phyloP scores from a whole-genome alignment of 805 yeast species.

The Martiniozyma abietophila region DNA sequence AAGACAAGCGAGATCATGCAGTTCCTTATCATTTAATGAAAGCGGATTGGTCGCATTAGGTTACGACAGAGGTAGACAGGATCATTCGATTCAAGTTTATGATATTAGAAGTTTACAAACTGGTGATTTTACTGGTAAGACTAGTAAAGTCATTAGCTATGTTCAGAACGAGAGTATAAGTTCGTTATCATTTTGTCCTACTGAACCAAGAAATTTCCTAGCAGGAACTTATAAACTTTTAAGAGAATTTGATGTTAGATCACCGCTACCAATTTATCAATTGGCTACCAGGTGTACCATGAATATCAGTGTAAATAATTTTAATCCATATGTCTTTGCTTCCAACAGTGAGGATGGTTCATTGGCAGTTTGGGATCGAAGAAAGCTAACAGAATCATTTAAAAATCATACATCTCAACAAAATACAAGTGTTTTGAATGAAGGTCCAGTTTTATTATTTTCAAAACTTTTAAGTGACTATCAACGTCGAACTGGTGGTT shows the following conservation, averaged over 20 bases:
- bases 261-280: constrained; percentile 57
- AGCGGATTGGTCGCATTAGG: constrained; percentile 67
- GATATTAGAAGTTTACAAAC: constrained; percentile 33
- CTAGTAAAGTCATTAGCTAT: constrained; percentile 42
- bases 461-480: constrained; percentile 54
- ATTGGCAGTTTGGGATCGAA: constrained; percentile 71
- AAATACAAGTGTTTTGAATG: constrained; percentile 24
- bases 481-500: constrained; percentile 44
- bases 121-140: constrained; percentile 42
- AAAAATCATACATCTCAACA: constrained; percentile 7
- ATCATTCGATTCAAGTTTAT: constrained; percentile 72
- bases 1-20: constrained; percentile 65
- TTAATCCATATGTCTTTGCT: constrained; percentile 56
- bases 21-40: constrained; percentile 59
- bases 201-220: constrained; percentile 43
- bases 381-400: constrained; percentile 35
- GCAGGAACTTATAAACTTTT: constrained; percentile 72
- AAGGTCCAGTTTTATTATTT: constrained; percentile 48
- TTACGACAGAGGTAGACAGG: constrained; percentile 68
- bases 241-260: constrained; percentile 68
- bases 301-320: constrained; percentile 62
- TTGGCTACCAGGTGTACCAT: constrained; percentile 66
- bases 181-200: constrained; percentile 58
- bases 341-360: constrained; percentile 81
- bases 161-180: constrained; percentile 68